Evolutionary conservation across 176 grass and related monocot genomes (phyloP).

Genomic region (Aegilops bicornis): DNA sequence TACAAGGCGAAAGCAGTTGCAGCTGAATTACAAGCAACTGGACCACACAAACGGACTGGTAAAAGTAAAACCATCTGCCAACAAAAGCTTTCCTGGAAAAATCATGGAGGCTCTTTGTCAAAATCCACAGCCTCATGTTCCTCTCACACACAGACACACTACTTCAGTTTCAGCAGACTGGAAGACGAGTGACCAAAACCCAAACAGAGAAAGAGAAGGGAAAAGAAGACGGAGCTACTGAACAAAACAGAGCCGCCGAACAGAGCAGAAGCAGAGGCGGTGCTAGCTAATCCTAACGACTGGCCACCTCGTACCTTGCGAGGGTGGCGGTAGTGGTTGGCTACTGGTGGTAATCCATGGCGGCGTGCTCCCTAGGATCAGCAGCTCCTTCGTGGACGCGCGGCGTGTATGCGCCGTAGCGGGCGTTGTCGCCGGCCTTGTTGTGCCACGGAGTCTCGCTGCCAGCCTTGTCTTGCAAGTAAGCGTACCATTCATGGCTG

Average conservation of each 20-base stretch:
- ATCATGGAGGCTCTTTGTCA: not conserved
- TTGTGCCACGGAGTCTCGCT: not conserved
- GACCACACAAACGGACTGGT: not conserved
- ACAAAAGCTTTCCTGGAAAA: conserved; percentile 4
- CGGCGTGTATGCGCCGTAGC: not conserved
- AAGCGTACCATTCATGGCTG: not conserved
- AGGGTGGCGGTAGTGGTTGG: not conserved
- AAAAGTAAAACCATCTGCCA: not conserved
- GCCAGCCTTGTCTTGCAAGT: not conserved
- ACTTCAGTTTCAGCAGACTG: not conserved
- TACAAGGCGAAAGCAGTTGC: not conserved
- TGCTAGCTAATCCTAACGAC: not conserved
- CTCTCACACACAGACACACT: not conserved
- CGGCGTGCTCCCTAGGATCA: no score
- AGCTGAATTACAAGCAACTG: not conserved
- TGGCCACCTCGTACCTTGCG: no score
- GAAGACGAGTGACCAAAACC: not conserved
- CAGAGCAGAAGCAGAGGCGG: not conserved
- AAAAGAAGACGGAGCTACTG: not conserved
- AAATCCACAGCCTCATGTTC: not conserved
- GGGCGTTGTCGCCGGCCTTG: not conserved
- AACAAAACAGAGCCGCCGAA: not conserved
- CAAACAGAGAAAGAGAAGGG: not conserved
- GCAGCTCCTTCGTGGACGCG: not conserved
- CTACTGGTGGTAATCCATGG: not conserved